A percentile compares a stretch with the other conserved stretches of the same genome.
Evolutionary conservation across 441 rosid genomes (phyloP).

Genomic region (Sinapis alba): DNA sequence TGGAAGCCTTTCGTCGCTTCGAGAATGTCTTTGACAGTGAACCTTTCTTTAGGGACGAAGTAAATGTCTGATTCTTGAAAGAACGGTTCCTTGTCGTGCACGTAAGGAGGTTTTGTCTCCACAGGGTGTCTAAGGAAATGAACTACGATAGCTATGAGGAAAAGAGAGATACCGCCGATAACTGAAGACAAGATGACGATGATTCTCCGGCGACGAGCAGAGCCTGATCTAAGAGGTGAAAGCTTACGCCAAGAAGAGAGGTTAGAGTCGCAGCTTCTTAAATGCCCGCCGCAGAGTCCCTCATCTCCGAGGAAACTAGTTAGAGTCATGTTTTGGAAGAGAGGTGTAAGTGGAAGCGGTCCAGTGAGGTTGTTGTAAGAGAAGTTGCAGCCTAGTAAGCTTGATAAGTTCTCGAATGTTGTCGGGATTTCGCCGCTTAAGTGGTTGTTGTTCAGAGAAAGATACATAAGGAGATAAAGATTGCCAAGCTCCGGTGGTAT

Average conservation of each 20-base stretch:
- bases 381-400: constrained; percentile 91
- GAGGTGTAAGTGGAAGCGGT: constrained; percentile 58
- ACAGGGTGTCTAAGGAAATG: constrained; percentile 64
- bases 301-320: constrained; percentile 74
- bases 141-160: constrained; percentile 65
- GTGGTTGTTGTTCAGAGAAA: constrained; percentile 79
- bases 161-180: constrained; percentile 79
- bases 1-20: constrained; percentile 81
- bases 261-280: constrained; percentile 53
- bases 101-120: constrained; percentile 49
- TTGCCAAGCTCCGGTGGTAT: constrained; percentile 83
- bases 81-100: constrained; percentile 53
- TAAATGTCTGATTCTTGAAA: constrained; percentile 69
- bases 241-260: constrained; percentile 45
- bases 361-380: constrained; percentile 88
- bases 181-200: constrained; percentile 58
- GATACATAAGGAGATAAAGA: constrained; percentile 71
- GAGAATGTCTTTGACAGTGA: constrained; percentile 74
- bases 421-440: constrained; percentile 77
- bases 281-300: constrained; percentile 88
- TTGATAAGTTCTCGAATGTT: constrained; percentile 73
- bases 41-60: constrained; percentile 83
- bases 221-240: constrained; percentile 39
- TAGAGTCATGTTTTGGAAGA: constrained; percentile 74
- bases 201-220: constrained; percentile 57